Conservation (phyloP, 2,329 filamentous ascomycete species). For the Cercospora citrullina region DNA sequence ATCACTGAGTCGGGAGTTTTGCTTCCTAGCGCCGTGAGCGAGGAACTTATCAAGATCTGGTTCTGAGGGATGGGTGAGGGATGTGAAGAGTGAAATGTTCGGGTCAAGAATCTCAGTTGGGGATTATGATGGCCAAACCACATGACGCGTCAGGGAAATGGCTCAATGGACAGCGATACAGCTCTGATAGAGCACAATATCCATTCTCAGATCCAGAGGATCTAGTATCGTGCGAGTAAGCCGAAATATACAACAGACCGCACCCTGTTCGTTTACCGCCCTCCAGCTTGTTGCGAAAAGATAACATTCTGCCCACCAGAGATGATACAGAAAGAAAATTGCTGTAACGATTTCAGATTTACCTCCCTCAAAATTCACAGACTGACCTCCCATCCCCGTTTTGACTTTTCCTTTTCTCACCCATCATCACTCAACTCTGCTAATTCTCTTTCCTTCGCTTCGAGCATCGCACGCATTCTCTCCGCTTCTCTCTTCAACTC, state of each 20-base stretch:
- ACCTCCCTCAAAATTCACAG: not conserved
- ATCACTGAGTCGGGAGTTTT: conserved; percentile 75
- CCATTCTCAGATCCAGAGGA: not conserved
- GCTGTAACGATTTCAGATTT: not conserved
- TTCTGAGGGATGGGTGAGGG: conserved; percentile 31
- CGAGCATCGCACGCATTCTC: conserved; percentile 69
- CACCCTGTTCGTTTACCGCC: not conserved
- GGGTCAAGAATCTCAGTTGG: not conserved
- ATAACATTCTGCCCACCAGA: not conserved
- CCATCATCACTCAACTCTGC: conserved; percentile 43
- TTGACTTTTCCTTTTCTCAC: not conserved
- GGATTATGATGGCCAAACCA: not conserved
- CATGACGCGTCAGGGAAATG: not conserved
- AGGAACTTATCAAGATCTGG: conserved; percentile 68
- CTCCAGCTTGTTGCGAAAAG: not conserved
- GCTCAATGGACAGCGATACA: not conserved
- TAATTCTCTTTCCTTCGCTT: conserved; percentile 72
- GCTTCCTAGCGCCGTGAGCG: conserved; percentile 67
- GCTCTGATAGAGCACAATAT: not conserved
- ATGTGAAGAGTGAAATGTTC: no score
- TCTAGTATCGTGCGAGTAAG: not conserved
- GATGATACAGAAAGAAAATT: not conserved
- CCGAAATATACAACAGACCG: not conserved
- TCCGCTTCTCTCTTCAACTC: conserved; percentile 72
- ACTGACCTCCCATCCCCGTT: not conserved